Evolutionary conservation across 352 stramenopile genomes (phyloP).

Genomic region (Pythium aphanidermatum): DNA sequence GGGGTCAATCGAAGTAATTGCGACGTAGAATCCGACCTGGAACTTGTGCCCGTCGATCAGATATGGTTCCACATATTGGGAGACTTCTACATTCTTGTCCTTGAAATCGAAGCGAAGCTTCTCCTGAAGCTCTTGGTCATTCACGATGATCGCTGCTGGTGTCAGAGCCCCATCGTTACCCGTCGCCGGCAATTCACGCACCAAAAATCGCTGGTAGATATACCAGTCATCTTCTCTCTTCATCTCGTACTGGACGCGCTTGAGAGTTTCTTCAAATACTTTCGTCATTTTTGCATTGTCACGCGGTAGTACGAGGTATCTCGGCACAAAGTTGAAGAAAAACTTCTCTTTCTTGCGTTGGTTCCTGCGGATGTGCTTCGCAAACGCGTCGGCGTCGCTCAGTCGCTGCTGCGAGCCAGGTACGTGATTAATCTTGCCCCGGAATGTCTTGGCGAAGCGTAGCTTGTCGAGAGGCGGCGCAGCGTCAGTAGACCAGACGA

Average conservation of each 20-base stretch:
- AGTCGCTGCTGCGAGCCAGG: conserved; percentile 41
- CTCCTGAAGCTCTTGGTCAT: conserved; percentile 36
- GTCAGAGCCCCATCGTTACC: conserved; percentile 27
- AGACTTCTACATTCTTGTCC: conserved; percentile 50
- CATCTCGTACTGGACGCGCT: conserved; percentile 47
- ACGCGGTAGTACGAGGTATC: conserved; percentile 52
- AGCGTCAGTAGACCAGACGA: conserved; percentile 49
- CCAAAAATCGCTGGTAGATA: conserved; percentile 59
- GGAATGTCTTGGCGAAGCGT: conserved; percentile 34
- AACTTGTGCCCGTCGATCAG: conserved; percentile 87
- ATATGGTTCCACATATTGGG: conserved; percentile 79
- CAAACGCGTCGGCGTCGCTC: conserved; percentile 35
- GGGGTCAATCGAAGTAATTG: conserved; percentile 75
- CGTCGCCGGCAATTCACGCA: conserved; percentile 32
- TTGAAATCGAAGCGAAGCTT: conserved; percentile 39
- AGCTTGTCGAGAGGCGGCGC: conserved; percentile 30
- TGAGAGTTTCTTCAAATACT: conserved; percentile 35
- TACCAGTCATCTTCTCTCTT: conserved; percentile 41
- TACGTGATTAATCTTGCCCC: conserved; percentile 63
- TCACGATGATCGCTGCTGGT: conserved; percentile 31
- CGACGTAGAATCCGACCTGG: conserved; percentile 83
- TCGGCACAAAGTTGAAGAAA: conserved; percentile 62
- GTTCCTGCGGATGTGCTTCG: conserved; percentile 34
- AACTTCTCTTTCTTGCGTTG: conserved; percentile 53
- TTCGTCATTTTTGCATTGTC: conserved; percentile 38